These are phyloP conservation scores for Xanthoceras sorbifolium DNA, from an alignment of 345 rosid genomes.

Conservation along the genomic window DNA sequence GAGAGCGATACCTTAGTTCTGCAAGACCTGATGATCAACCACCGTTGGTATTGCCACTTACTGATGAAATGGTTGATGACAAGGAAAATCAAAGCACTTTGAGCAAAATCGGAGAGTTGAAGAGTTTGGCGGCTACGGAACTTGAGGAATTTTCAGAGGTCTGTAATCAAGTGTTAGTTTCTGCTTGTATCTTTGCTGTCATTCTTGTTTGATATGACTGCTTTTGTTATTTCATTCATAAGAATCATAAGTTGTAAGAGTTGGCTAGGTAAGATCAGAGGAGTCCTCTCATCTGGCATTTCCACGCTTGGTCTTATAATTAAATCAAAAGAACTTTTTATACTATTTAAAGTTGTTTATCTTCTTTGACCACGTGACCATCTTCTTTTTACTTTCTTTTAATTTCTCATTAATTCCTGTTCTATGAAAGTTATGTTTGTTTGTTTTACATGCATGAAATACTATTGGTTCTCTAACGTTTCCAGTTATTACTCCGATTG, in stretches of 20 bases:
- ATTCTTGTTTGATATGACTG: neutral
- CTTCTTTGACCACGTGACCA: no score
- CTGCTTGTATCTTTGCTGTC: neutral
- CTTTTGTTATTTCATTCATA: neutral
- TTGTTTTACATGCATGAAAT: no score
- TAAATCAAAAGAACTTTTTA: no score
- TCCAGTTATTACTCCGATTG: neutral
- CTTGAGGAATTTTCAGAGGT: slow-evolving; percentile 45
- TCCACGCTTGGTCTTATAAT: no score
- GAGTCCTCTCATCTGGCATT: no score
- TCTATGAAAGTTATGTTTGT: no score
- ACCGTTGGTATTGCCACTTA: slow-evolving; percentile 37
- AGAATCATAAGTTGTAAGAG: neutral
- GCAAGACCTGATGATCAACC: slow-evolving; percentile 46
- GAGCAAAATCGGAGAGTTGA: slow-evolving; percentile 28
- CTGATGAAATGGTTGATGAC: slow-evolving; percentile 35
- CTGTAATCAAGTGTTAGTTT: slow-evolving; percentile 3
- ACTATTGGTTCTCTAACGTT: neutral
- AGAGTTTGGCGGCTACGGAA: slow-evolving; percentile 22
- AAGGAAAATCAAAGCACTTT: slow-evolving; percentile 29
- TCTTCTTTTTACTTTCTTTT: no score
- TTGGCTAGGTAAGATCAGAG: no score
- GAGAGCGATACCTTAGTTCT: slow-evolving; percentile 37
- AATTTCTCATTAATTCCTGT: no score
- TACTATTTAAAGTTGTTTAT: no score